These are phyloP conservation scores for Sporothrix variecibatus DNA, from an alignment of 2,329 filamentous ascomycete genomes.

Conservation along the genomic window DNA sequence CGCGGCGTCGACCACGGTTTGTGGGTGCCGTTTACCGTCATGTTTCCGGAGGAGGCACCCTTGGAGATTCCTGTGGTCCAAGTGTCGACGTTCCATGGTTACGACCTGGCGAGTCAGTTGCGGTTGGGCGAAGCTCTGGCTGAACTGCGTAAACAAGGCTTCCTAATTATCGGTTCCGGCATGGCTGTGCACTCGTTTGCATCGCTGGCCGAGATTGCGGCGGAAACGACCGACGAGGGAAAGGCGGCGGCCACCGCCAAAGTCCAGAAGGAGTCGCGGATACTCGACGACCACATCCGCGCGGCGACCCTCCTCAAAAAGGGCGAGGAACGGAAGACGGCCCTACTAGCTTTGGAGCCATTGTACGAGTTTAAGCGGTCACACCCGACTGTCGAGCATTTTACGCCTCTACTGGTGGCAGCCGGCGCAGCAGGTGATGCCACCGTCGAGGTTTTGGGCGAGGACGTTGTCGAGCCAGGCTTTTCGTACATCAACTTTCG, in stretches of 20 bases:
- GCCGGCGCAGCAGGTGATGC: conserved; percentile 22
- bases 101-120: conserved; percentile 17
- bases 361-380: conserved; percentile 25
- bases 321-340: neutral
- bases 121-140: conserved; percentile 2
- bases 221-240: neutral
- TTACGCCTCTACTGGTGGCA: conserved; percentile 17
- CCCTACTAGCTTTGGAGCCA: conserved; percentile 21
- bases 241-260: neutral
- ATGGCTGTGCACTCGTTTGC: conserved; percentile 26
- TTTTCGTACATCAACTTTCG: conserved; percentile 21
- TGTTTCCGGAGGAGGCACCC: conserved; percentile 16
- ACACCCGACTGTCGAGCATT: conserved; percentile 26
- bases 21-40: conserved; percentile 25
- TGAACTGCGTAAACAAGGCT: neutral
- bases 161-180: conserved; percentile 17
- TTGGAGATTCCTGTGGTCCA: conserved; percentile 18
- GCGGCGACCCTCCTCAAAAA: neutral
- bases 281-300: conserved; percentile 15
- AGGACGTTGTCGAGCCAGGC: conserved; percentile 20
- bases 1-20: conserved; percentile 27
- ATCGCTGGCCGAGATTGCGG: conserved; percentile 17
- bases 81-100: conserved; percentile 21
- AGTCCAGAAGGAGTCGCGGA: conserved; percentile 14
- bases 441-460: conserved; percentile 7